Evolutionary conservation across 345 rosid species (phyloP).

Genomic region (Rhizophora apiculata): DNA sequence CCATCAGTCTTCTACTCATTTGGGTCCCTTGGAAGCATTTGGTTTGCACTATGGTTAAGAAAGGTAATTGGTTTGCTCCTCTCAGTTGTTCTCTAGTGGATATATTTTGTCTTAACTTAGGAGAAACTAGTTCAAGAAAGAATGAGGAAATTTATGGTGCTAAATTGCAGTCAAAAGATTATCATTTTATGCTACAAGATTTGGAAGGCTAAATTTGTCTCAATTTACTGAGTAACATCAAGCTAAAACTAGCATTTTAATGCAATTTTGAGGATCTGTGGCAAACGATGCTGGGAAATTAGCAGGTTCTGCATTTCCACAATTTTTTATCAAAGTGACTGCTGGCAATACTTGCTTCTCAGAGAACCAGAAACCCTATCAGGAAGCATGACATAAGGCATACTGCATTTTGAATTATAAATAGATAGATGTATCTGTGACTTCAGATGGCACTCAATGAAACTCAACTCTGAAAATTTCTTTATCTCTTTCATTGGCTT

Average conservation of each 20-base stretch:
- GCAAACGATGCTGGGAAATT: too few species aligned
- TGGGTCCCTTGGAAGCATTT: slow-evolving; percentile 91
- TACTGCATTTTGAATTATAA: too few species aligned
- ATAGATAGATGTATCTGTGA: background rate
- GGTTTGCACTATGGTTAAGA: slow-evolving; percentile 76
- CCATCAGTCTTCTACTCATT: slow-evolving; percentile 92
- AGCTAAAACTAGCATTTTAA: too few species aligned
- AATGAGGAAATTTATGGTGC: too few species aligned
- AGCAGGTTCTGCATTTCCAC: too few species aligned
- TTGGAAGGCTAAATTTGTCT: background rate
- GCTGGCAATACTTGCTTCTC: too few species aligned
- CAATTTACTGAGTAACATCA: background rate
- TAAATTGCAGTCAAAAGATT: background rate
- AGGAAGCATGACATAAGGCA: too few species aligned
- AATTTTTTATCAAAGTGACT: too few species aligned
- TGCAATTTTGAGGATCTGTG: too few species aligned
- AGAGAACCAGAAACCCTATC: too few species aligned
- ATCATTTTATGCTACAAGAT: background rate
- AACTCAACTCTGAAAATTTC: slow-evolving; percentile 6
- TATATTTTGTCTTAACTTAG: background rate
- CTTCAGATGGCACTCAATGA: slow-evolving; percentile 13
- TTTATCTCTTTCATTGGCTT: slow-evolving; percentile 25
- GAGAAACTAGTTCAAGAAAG: background rate
- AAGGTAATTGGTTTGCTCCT: slow-evolving; percentile 44
- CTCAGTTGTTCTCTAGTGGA: background rate